A percentile compares a stretch with the other conserved stretches of the same genome.
phyloP scores from a whole-genome alignment of 1,284 basidiomycete genomes.

The Microbotryum violaceum region DNA sequence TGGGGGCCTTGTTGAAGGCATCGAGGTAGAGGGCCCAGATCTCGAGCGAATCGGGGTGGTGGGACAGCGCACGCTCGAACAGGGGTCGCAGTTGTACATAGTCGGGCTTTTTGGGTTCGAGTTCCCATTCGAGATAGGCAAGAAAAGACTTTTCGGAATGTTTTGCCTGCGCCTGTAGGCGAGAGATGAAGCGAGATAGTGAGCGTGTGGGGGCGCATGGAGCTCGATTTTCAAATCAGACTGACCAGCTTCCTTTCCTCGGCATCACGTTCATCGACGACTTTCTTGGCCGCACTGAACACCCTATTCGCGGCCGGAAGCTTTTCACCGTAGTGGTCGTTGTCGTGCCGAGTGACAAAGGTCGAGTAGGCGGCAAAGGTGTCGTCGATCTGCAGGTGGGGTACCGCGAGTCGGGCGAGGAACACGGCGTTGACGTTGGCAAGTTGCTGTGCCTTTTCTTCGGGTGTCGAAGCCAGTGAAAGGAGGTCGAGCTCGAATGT shows the following conservation, averaged over 20 bases:
- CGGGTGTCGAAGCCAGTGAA: neutral
- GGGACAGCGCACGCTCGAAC: conserved; percentile 63
- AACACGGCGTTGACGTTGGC: conserved; percentile 39
- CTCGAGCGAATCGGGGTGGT: conserved; percentile 17
- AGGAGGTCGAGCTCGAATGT: conserved; percentile 63
- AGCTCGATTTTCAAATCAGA: neutral
- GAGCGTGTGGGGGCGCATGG: no score
- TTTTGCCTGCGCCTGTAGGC: conserved; percentile 5
- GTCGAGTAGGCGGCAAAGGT: conserved; percentile 77
- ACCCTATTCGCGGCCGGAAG: conserved; percentile 66
- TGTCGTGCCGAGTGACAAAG: conserved; percentile 70
- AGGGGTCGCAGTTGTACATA: conserved; percentile 53
- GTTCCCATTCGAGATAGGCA: conserved; percentile 58
- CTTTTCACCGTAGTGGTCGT: conserved; percentile 63
- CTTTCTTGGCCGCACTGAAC: conserved; percentile 17
- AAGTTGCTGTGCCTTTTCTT: conserved; percentile 34
- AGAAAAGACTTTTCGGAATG: conserved; percentile 46
- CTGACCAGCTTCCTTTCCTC: conserved; percentile 29
- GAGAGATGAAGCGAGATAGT: neutral
- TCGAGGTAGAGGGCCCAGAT: conserved; percentile 26
- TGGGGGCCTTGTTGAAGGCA: conserved; percentile 1
- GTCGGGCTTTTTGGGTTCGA: conserved; percentile 56
- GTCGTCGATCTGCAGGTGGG: conserved; percentile 52
- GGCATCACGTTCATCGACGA: conserved; percentile 20
- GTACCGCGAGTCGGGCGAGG: conserved; percentile 39